These are phyloP conservation scores for Suillus variegatus DNA, from an alignment of 768 basidiomycete species.

Conservation along the genomic window DNA sequence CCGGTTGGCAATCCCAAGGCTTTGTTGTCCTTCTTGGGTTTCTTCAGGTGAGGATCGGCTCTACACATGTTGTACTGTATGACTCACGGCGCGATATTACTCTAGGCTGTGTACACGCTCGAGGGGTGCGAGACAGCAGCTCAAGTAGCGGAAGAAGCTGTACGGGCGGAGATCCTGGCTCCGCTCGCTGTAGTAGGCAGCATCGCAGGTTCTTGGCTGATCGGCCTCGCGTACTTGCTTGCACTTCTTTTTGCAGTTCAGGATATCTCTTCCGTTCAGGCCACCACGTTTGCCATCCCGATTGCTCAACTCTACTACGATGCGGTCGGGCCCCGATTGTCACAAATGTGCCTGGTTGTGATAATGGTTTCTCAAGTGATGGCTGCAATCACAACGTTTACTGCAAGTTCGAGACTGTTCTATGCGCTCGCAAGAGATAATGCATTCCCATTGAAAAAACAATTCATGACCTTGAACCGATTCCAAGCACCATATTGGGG, in stretches of 20 bases:
- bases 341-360: conserved; percentile 52
- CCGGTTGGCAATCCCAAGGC: conserved; percentile 52
- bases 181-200: conserved; percentile 58
- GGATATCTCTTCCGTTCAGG: conserved; percentile 49
- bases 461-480: conserved; percentile 52
- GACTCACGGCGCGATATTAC: not conserved
- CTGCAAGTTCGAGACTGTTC: conserved; percentile 56
- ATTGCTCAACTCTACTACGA: conserved; percentile 61
- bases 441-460: conserved; percentile 46
- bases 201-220: conserved; percentile 57
- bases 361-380: conserved; percentile 52
- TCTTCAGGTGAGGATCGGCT: conserved; percentile 36
- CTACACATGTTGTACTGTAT: not conserved
- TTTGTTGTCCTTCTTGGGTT: conserved; percentile 63
- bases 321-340: conserved; percentile 47
- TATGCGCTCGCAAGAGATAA: conserved; percentile 59
- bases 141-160: conserved; percentile 63
- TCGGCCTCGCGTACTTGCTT: conserved; percentile 59
- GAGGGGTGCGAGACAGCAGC: conserved; percentile 66
- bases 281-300: conserved; percentile 54
- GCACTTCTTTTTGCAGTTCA: conserved; percentile 60
- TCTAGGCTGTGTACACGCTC: conserved; percentile 56
- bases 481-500: conserved; percentile 57
- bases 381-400: conserved; percentile 59
- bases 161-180: conserved; percentile 55